Percentiles rank a stretch among this genome's conserved stretches.
phyloP scores from a whole-genome alignment of 169 alveolate species.

The Besnoitia besnoiti region DNA sequence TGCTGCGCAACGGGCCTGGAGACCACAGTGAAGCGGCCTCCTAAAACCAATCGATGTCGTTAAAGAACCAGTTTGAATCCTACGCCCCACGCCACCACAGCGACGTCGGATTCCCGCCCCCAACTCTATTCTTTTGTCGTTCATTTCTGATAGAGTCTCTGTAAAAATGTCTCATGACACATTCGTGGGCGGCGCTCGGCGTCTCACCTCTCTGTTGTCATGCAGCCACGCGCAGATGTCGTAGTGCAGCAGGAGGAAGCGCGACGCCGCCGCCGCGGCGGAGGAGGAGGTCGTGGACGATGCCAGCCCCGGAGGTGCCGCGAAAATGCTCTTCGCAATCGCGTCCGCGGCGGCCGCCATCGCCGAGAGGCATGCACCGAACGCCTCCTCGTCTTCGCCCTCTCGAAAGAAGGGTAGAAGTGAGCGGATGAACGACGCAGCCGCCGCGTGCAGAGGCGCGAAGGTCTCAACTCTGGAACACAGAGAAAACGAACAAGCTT shows the following conservation, averaged over 20 bases:
- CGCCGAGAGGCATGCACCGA: neutral
- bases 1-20: too few species aligned
- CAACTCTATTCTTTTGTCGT: too few species aligned
- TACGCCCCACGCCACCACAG: too few species aligned
- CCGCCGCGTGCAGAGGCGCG: neutral
- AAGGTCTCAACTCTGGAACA: neutral
- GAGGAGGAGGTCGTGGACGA: neutral
- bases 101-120: too few species aligned
- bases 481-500: too few species aligned
- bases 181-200: too few species aligned
- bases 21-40: too few species aligned
- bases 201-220: neutral
- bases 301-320: neutral
- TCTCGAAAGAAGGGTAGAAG: neutral
- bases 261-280: neutral
- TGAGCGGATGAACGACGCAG: neutral
- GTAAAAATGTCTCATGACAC: too few species aligned
- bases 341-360: slow-evolving; percentile 20
- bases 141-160: too few species aligned
- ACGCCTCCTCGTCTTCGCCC: neutral
- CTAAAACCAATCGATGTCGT: too few species aligned
- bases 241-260: slow-evolving; percentile 16
- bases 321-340: neutral
- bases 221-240: slow-evolving; percentile 36
- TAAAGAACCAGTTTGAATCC: too few species aligned